Conservation (phyloP, 1,284 basidiomycete genomes). For the Sporisorium exsertum region DNA sequence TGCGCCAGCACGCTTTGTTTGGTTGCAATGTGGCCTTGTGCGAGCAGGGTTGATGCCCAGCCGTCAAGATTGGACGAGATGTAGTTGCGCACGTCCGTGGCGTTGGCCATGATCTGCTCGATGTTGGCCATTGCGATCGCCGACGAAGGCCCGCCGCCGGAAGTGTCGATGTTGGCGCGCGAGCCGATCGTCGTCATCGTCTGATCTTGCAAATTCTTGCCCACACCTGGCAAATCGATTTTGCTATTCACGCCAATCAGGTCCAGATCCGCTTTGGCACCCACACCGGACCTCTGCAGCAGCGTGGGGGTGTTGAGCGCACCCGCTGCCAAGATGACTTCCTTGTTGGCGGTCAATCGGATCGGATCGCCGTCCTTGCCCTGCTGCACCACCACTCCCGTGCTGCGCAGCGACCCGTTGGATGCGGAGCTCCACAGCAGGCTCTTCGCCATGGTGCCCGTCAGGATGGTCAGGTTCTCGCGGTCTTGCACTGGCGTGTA, state of each 20-base stretch:
- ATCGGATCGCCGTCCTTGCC: slow-evolving; percentile 23
- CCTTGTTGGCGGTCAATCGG: slow-evolving; percentile 65
- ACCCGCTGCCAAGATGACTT: slow-evolving; percentile 71
- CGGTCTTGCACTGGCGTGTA: slow-evolving; percentile 70
- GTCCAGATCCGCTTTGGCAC: slow-evolving; percentile 64
- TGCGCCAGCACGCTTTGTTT: slow-evolving; percentile 47
- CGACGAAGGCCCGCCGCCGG: slow-evolving; percentile 55
- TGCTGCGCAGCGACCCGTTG: slow-evolving; percentile 34
- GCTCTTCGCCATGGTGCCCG: slow-evolving; percentile 67
- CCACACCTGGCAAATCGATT: slow-evolving; percentile 68
- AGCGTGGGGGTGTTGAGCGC: slow-evolving; percentile 71
- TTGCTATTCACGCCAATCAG: slow-evolving; percentile 62
- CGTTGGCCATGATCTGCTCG: slow-evolving; percentile 47
- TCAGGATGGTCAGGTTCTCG: slow-evolving; percentile 77
- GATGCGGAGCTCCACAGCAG: slow-evolving; percentile 49
- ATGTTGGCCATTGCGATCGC: slow-evolving; percentile 57
- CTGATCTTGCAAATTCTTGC: slow-evolving; percentile 71
- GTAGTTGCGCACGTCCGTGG: slow-evolving; percentile 34
- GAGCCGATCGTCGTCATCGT: slow-evolving; percentile 66
- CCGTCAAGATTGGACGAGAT: slow-evolving; percentile 49
- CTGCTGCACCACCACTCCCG: slow-evolving; percentile 22
- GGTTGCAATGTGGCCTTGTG: slow-evolving; percentile 50
- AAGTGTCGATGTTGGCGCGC: slow-evolving; percentile 30
- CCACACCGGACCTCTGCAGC: slow-evolving; percentile 71
- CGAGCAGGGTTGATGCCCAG: slow-evolving; percentile 52